Conservation (phyloP, 805 yeast species). For the Brettanomyces anomalus region DNA sequence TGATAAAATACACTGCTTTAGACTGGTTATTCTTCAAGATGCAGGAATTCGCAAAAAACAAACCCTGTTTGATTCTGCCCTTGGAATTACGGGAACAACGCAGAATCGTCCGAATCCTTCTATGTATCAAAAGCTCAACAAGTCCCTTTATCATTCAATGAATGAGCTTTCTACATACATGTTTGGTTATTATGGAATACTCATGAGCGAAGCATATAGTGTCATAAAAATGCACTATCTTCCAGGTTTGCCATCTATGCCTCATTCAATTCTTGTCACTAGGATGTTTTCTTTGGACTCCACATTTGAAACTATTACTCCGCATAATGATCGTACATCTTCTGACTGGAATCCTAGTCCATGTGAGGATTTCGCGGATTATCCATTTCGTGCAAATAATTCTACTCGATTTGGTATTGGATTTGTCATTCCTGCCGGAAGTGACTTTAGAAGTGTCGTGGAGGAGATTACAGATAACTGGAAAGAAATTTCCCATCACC, state of each 20-base stretch:
- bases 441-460: constrained; percentile 16
- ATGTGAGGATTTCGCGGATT: constrained; percentile 25
- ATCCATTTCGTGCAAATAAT: constrained; percentile 9
- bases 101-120: constrained; percentile 7
- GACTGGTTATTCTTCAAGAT: constrained; percentile 42
- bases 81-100: constrained; percentile 3
- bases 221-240: constrained; percentile 40
- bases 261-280: constrained; percentile 35
- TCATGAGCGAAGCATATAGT: constrained; percentile 34
- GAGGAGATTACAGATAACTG: constrained; percentile 41
- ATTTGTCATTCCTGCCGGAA: constrained; percentile 35
- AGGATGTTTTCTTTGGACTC: constrained; percentile 31
- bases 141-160: constrained; percentile 31
- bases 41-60: constrained; percentile 40
- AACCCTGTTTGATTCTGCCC: constrained; percentile 38
- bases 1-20: constrained; percentile 22
- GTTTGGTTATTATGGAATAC: constrained; percentile 48
- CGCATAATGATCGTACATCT: constrained; percentile 2
- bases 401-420: constrained; percentile 38
- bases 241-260: constrained; percentile 32
- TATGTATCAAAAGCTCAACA: constrained; percentile 14
- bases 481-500: constrained; percentile 34
- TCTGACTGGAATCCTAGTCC: constrained; percentile 36
- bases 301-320: constrained; percentile 8
- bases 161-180: constrained; percentile 41